These are phyloP conservation scores for Lactarius hatsudake DNA, from an alignment of 768 basidiomycete species.

Conservation along the genomic window DNA sequence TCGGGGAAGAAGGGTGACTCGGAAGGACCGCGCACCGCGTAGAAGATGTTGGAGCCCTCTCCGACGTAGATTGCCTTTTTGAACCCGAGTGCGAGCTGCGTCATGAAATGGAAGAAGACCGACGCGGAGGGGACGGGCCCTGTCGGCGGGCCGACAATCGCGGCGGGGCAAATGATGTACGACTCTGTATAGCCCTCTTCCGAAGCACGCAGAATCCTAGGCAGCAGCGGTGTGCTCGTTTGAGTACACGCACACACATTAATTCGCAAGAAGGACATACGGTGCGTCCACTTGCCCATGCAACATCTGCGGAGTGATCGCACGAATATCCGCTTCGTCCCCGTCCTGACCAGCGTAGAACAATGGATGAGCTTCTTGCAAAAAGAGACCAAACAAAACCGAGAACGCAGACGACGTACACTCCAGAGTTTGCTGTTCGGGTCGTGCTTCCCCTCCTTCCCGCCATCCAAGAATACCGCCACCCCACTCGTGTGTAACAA, in stretches of 20 bases:
- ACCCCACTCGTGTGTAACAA: slow-evolving; percentile 21
- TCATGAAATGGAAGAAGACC: slow-evolving; percentile 10
- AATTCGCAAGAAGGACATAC: neutral
- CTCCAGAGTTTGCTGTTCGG: slow-evolving; percentile 15
- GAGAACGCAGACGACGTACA: slow-evolving; percentile 5
- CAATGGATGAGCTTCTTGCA: neutral
- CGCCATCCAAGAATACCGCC: slow-evolving; percentile 7
- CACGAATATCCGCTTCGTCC: slow-evolving; percentile 18
- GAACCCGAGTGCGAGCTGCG: neutral
- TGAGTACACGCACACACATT: neutral
- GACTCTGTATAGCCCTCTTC: slow-evolving; percentile 11
- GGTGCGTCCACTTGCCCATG: slow-evolving; percentile 12
- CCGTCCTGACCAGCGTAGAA: slow-evolving; percentile 11
- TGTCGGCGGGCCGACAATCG: slow-evolving; percentile 11
- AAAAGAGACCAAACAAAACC: too few species aligned
- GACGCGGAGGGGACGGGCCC: slow-evolving; percentile 11
- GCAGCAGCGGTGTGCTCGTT: neutral
- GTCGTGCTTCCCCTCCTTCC: slow-evolving; percentile 17
- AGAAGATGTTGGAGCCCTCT: slow-evolving; percentile 16
- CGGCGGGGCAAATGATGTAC: slow-evolving; percentile 17
- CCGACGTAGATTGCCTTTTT: slow-evolving; percentile 13
- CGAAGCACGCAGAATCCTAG: slow-evolving; percentile 14
- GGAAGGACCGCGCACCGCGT: slow-evolving; percentile 2
- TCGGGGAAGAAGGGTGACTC: too few species aligned
- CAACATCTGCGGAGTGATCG: slow-evolving; percentile 15